A percentile compares a stretch with the other conserved stretches of the same genome.
Conservation (phyloP, 176 grass and related monocot genomes). For the Hordeum vulgare region DNA sequence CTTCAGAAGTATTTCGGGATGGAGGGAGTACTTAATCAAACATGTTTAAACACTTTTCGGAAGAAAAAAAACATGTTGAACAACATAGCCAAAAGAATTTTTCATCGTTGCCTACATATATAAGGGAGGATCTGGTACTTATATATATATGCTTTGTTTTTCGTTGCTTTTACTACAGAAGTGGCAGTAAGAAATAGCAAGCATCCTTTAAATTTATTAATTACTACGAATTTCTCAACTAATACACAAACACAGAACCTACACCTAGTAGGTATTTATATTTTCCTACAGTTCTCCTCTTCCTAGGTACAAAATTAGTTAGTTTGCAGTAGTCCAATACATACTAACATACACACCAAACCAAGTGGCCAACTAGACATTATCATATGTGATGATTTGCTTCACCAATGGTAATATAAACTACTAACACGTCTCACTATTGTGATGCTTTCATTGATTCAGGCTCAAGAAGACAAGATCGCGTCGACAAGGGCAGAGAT, state of each 20-base stretch:
- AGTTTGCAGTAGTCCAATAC: background rate
- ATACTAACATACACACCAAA: background rate
- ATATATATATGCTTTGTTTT: background rate
- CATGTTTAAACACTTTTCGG: too few species aligned
- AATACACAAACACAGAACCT: background rate
- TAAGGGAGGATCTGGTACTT: background rate
- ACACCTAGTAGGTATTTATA: background rate
- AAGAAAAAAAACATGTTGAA: background rate
- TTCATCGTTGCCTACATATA: background rate
- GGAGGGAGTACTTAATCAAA: background rate
- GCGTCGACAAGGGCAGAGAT: slow-evolving; percentile 68
- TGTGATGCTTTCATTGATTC: background rate
- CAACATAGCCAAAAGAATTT: background rate
- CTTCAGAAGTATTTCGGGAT: too few species aligned
- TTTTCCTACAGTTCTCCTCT: background rate
- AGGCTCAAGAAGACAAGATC: slow-evolving; percentile 38
- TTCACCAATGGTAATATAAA: background rate
- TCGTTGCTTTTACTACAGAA: background rate
- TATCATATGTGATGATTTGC: slow-evolving; percentile 35
- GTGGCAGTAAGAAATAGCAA: background rate
- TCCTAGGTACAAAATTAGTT: background rate
- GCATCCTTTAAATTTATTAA: background rate
- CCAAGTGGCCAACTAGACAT: background rate
- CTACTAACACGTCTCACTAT: background rate
- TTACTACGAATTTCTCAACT: background rate